Evolutionary conservation across 164 flowering plant species (phyloP).

Genomic region (Vitis cinerea): DNA sequence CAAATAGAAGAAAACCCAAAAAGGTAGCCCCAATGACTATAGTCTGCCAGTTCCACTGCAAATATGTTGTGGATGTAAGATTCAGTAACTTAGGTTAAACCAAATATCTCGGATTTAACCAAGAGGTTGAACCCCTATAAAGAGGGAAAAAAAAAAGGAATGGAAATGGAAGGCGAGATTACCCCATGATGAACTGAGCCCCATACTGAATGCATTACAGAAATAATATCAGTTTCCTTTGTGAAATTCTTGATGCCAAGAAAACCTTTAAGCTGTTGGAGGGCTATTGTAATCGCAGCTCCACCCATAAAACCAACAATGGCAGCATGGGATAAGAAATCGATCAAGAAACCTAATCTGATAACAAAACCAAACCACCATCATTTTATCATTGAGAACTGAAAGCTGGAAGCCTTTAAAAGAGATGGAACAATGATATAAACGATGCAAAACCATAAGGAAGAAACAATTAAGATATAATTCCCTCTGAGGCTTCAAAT

Average conservation of each 20-base stretch:
- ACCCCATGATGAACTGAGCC: constrained; percentile 74
- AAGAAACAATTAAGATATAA: background rate
- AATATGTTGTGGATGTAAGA: constrained; percentile 3
- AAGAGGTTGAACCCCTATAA: background rate
- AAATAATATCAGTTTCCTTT: constrained; percentile 66
- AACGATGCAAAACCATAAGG: background rate
- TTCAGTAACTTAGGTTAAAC: background rate
- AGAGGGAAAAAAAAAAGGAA: background rate
- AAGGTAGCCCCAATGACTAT: constrained; percentile 69
- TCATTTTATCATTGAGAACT: background rate
- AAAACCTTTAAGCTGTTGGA: constrained; percentile 95
- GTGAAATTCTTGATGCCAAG: constrained; percentile 79
- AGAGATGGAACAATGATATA: too few species aligned
- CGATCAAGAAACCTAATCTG: constrained; percentile 93
- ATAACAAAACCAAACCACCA: background rate
- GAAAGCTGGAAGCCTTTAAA: too few species aligned
- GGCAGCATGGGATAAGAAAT: constrained; percentile 95
- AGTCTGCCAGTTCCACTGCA: constrained; percentile 99
- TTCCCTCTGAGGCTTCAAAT: background rate
- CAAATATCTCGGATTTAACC: background rate
- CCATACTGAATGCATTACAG: constrained; percentile 70
- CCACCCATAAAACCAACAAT: constrained; percentile 98
- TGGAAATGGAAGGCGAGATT: constrained; percentile 13
- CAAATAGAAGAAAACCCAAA: constrained; percentile 63
- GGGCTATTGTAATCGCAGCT: constrained; percentile 91